A percentile compares a stretch with the other conserved stretches of the same genome.
Evolutionary conservation across 2,329 filamentous ascomycete genomes (phyloP).

Genomic region (Aspergillus versicolor): DNA sequence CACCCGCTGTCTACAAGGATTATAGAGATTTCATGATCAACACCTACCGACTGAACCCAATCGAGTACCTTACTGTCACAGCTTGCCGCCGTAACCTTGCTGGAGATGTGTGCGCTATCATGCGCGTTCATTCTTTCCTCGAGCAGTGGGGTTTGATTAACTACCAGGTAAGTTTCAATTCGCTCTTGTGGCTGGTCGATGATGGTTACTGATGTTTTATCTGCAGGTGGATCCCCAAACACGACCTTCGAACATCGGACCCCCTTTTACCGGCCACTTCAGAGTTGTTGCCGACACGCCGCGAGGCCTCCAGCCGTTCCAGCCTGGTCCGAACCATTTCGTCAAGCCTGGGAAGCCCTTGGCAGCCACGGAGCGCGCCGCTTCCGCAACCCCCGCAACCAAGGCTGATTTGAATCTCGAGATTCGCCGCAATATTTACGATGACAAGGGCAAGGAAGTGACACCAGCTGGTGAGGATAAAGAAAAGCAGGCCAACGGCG

Average conservation of each 20-base stretch:
- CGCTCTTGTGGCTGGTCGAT: background rate
- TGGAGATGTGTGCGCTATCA: constrained; percentile 97
- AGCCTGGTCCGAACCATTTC: constrained; percentile 77
- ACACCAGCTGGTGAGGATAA: constrained; percentile 67
- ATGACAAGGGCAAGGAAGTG: constrained; percentile 83
- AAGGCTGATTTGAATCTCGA: constrained; percentile 90
- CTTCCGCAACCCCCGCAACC: constrained; percentile 61
- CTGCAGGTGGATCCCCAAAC: constrained; percentile 89
- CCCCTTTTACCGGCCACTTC: constrained; percentile 97
- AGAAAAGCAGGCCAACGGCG: constrained; percentile 67
- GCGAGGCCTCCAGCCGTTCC: constrained; percentile 89
- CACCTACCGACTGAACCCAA: constrained; percentile 92
- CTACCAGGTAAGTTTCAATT: constrained; percentile 72
- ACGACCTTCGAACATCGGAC: constrained; percentile 89
- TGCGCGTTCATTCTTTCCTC: constrained; percentile 96
- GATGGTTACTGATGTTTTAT: constrained; percentile 6
- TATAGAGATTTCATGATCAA: constrained; percentile 99
- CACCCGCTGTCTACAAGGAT: constrained; percentile 94
- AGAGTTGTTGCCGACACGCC: constrained; percentile 94
- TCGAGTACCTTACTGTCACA: constrained; percentile 95
- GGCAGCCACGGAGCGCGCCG: constrained; percentile 69
- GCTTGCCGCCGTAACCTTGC: constrained; percentile 92
- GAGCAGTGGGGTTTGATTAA: constrained; percentile 99
- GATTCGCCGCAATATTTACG: constrained; percentile 92
- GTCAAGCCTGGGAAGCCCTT: constrained; percentile 61